Evolutionary conservation across 2,329 filamentous ascomycete species (phyloP).

Genomic region (Phyllosticta citribraziliensis): DNA sequence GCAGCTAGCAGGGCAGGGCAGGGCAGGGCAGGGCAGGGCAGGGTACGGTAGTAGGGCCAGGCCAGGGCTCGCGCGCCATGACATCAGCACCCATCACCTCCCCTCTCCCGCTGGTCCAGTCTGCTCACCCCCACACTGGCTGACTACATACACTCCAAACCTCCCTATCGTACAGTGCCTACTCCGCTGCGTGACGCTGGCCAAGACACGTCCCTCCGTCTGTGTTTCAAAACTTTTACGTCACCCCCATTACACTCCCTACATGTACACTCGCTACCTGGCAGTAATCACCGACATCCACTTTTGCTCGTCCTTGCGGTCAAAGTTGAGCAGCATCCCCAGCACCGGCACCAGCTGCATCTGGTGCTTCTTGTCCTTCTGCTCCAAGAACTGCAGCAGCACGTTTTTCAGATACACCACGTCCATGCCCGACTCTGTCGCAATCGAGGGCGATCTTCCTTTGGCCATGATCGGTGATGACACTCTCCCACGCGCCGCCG

Average conservation of each 20-base stretch:
- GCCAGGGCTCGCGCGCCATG: background rate
- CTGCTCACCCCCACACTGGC: background rate
- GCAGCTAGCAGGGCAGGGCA: too few relatives aligned
- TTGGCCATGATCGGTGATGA: constrained; percentile 37
- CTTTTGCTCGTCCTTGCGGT: constrained; percentile 73
- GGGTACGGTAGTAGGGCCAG: too few relatives aligned
- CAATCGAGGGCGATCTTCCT: constrained; percentile 21
- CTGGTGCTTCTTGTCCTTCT: constrained; percentile 67
- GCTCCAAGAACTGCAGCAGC: constrained; percentile 69
- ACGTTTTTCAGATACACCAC: constrained; percentile 72
- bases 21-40: too few relatives aligned
- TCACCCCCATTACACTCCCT: background rate
- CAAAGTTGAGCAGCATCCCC: constrained; percentile 66
- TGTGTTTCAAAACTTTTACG: background rate
- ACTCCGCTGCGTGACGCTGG: background rate
- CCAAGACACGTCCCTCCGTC: background rate
- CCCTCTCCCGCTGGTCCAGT: too few relatives aligned
- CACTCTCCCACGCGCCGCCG: constrained; percentile 30
- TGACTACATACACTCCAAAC: too few relatives aligned
- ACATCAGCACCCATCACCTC: background rate
- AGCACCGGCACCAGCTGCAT: constrained; percentile 69
- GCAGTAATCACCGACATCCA: constrained; percentile 65
- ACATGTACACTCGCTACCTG: background rate
- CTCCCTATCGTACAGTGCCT: too few relatives aligned
- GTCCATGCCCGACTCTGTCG: constrained; percentile 34